A percentile compares a stretch with the other conserved stretches of the same genome.
Evolutionary conservation across 2,329 filamentous ascomycete species (phyloP).

Genomic region (Chaetomium strumarium): DNA sequence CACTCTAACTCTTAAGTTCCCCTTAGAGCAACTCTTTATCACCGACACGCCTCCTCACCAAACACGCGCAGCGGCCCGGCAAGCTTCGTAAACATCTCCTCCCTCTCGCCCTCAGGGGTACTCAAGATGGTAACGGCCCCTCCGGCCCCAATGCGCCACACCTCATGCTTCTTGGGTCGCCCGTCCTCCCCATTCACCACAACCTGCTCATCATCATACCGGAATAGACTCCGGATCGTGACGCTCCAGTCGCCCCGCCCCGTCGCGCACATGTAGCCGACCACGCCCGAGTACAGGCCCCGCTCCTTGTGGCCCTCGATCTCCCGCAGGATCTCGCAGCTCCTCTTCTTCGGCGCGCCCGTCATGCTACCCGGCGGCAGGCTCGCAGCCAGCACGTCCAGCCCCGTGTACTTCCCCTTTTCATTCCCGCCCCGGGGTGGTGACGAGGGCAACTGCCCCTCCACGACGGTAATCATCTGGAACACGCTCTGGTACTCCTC

Average conservation of each 20-base stretch:
- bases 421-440: neutral
- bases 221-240: conserved; percentile 76
- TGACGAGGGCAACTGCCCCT: conserved; percentile 55
- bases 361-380: conserved; percentile 95
- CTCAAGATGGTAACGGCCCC: conserved; percentile 86
- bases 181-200: conserved; percentile 26
- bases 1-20: neutral
- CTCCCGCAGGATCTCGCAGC: conserved; percentile 70
- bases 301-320: conserved; percentile 61
- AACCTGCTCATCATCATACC: conserved; percentile 61
- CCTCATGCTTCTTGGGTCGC: conserved; percentile 40
- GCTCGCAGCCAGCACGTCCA: conserved; percentile 70
- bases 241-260: conserved; percentile 89
- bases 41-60: conserved; percentile 24
- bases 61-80: conserved; percentile 51
- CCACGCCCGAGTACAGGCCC: conserved; percentile 78
- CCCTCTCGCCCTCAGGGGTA: conserved; percentile 71
- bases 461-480: conserved; percentile 84
- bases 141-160: conserved; percentile 83
- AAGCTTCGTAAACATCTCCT: conserved; percentile 83
- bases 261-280: conserved; percentile 83
- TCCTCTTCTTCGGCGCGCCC: conserved; percentile 88
- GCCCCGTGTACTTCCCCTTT: conserved; percentile 49
- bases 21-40: neutral
- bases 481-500: conserved; percentile 90